A percentile compares a stretch with the other conserved stretches of the same genome.
Evolutionary conservation across 2,329 filamentous ascomycete species (phyloP).

Genomic region (Talaromyces sp.): DNA sequence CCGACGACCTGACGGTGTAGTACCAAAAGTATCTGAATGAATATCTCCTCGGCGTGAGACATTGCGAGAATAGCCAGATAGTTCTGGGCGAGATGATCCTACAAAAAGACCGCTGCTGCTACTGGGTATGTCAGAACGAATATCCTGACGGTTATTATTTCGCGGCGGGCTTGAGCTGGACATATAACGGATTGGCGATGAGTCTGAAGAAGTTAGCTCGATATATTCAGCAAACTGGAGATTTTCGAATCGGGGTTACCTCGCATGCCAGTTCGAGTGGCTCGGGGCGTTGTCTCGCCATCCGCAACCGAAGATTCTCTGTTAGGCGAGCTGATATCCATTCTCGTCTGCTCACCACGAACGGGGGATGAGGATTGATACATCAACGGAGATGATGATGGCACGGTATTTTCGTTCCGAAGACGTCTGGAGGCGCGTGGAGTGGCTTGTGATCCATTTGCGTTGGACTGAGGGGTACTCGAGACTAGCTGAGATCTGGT

Average conservation of each 20-base stretch:
- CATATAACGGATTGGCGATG: constrained; percentile 87
- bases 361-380: constrained; percentile 62
- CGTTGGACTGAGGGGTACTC: constrained; percentile 33
- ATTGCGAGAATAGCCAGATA: constrained; percentile 51
- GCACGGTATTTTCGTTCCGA: constrained; percentile 40
- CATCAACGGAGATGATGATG: constrained; percentile 78
- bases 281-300: constrained; percentile 45
- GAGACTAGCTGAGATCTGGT: constrained; percentile 33
- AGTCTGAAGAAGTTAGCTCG: constrained; percentile 58
- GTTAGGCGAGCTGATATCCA: constrained; percentile 52
- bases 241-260: constrained; percentile 33
- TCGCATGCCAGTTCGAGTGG: constrained; percentile 37
- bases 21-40: constrained; percentile 70
- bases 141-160: constrained; percentile 52
- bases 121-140: constrained; percentile 71
- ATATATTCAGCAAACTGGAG: background rate
- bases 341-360: constrained; percentile 42
- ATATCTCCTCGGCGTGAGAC: constrained; percentile 79
- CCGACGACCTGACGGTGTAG: constrained; percentile 53
- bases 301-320: constrained; percentile 41
- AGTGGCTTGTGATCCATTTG: constrained; percentile 38
- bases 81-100: constrained; percentile 50
- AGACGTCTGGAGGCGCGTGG: constrained; percentile 48
- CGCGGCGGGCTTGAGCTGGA: constrained; percentile 84
- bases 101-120: constrained; percentile 88